phyloP scores from a whole-genome alignment of 1,284 basidiomycete species.

The Sparassis latifolia region DNA sequence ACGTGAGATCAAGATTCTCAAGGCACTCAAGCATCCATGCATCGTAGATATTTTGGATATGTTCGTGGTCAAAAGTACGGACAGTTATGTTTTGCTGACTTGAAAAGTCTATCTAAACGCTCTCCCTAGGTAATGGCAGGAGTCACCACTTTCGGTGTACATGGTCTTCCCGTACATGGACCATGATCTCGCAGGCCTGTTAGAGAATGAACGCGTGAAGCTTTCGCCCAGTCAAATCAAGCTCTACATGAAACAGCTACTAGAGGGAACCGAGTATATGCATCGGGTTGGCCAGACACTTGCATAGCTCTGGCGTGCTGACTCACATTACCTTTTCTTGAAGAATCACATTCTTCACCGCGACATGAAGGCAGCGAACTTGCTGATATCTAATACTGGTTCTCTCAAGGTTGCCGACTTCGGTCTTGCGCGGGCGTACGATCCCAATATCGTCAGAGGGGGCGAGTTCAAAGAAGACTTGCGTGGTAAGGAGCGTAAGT shows the following conservation, averaged over 20 bases:
- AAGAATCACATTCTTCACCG: constrained; percentile 96
- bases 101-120: too few relatives aligned
- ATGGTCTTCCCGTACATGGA: constrained; percentile 99
- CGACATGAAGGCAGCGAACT: constrained; percentile 98
- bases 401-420: constrained; percentile 97
- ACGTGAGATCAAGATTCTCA: constrained; percentile 97
- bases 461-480: not conserved
- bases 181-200: constrained; percentile 94
- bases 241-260: constrained; percentile 91
- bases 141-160: constrained; percentile 77
- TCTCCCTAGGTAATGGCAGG: constrained; percentile 49
- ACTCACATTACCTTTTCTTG: constrained; percentile 85
- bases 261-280: constrained; percentile 94
- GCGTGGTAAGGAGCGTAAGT: constrained; percentile 74
- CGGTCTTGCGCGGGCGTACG: constrained; percentile 88
- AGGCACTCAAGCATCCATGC: constrained; percentile 80
- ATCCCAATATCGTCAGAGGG: constrained; percentile 56
- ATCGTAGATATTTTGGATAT: constrained; percentile 91
- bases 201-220: constrained; percentile 85
- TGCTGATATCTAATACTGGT: constrained; percentile 89
- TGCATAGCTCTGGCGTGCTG: constrained; percentile 73
- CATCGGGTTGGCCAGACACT: constrained; percentile 61
- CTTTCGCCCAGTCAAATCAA: constrained; percentile 85
- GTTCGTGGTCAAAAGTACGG: constrained; percentile 73
- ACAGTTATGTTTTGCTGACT: not conserved